These are phyloP conservation scores for Rosa chinensis DNA, from an alignment of 306 rosid genomes.

Conservation along the genomic window DNA sequence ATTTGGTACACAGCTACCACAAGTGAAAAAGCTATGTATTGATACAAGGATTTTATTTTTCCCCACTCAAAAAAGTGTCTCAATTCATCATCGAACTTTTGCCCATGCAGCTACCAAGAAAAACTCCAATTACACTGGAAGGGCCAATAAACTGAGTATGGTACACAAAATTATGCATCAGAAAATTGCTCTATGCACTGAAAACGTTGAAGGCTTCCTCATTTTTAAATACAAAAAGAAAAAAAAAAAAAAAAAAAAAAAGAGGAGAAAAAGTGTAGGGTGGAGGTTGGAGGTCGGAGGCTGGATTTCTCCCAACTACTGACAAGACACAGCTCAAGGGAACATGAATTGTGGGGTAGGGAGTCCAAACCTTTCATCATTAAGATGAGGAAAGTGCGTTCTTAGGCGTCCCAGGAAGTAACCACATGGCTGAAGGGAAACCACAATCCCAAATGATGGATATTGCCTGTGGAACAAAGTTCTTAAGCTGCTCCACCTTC, in stretches of 20 bases:
- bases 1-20: background rate
- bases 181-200: background rate
- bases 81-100: background rate
- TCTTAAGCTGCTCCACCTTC: conserved; percentile 17
- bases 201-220: background rate
- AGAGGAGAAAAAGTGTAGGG: background rate
- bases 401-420: conserved; percentile 3
- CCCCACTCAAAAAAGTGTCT: background rate
- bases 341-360: background rate
- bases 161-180: background rate
- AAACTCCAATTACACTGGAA: background rate
- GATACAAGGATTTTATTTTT: background rate
- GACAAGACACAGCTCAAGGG: background rate
- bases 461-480: background rate
- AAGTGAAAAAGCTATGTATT: background rate
- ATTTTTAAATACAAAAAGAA: background rate
- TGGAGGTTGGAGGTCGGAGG: background rate
- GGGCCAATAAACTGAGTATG: background rate
- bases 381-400: background rate
- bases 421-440: background rate
- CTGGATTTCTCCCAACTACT: background rate
- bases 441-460: background rate
- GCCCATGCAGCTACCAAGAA: background rate
- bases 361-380: background rate
- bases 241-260: background rate